phyloP scores from a whole-genome alignment of 306 rosid genomes.

The Elaeagnus macrophylla region DNA sequence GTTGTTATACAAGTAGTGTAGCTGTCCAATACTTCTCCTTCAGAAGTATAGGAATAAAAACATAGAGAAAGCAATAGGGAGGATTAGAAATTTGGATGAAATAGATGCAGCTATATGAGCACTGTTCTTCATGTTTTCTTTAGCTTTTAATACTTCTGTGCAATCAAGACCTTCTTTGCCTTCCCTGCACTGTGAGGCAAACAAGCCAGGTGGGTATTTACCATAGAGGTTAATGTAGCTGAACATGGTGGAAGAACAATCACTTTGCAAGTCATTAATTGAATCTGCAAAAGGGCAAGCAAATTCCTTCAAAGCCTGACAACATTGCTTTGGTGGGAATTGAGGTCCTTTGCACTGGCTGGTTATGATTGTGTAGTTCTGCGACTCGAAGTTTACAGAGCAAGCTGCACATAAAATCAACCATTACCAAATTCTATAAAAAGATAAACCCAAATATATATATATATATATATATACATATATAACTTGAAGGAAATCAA shows the following conservation, averaged over 20 bases:
- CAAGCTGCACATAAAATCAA: constrained; percentile 44
- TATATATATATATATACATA: too few species aligned
- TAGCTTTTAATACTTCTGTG: not conserved
- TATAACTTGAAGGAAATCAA: too few species aligned
- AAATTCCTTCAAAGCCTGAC: constrained; percentile 72
- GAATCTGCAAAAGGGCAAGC: constrained; percentile 48
- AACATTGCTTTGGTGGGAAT: constrained; percentile 54
- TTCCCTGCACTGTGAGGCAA: constrained; percentile 63
- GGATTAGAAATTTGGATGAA: constrained; percentile 13
- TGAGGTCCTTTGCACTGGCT: constrained; percentile 87
- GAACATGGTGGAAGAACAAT: constrained; percentile 70
- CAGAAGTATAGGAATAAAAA: constrained; percentile 25
- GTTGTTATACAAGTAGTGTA: not conserved
- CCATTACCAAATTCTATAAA: too few species aligned
- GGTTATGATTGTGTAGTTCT: constrained; percentile 76
- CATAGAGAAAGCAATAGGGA: constrained; percentile 17
- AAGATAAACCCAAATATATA: too few species aligned
- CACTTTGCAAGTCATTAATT: constrained; percentile 33
- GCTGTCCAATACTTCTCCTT: constrained; percentile 8
- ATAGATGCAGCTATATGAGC: constrained; percentile 15
- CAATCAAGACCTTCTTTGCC: constrained; percentile 62
- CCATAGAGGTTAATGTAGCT: constrained; percentile 87
- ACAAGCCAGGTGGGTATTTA: constrained; percentile 81
- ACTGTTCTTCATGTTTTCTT: constrained; percentile 3
- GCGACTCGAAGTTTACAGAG: constrained; percentile 42